Evolutionary conservation across 306 rosid species (phyloP).

Genomic region (Acacia melanoxylon): DNA sequence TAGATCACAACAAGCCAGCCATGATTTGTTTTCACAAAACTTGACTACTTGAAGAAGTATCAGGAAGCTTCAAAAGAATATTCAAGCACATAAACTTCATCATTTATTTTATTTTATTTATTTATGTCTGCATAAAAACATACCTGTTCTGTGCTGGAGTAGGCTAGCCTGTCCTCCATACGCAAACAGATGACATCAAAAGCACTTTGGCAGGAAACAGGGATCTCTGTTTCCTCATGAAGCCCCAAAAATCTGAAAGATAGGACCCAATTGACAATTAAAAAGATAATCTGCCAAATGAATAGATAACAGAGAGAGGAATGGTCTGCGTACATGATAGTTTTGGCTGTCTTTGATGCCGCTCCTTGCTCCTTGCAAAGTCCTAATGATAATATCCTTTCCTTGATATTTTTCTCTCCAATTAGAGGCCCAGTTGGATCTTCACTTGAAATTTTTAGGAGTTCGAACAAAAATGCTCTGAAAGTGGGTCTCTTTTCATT

Average conservation of each 20-base stretch:
- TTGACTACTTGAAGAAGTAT: neutral
- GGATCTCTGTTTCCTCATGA: slow-evolving; percentile 67
- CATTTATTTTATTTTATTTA: neutral
- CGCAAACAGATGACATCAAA: slow-evolving; percentile 73
- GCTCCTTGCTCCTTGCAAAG: slow-evolving; percentile 64
- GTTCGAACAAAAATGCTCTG: slow-evolving; percentile 63
- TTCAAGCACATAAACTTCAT: neutral
- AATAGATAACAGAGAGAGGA: slow-evolving; percentile 7
- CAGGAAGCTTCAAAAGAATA: neutral
- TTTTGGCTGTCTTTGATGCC: slow-evolving; percentile 74
- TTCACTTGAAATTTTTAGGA: slow-evolving; percentile 45
- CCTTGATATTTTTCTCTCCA: slow-evolving; percentile 60
- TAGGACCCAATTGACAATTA: slow-evolving; percentile 8
- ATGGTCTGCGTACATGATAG: slow-evolving; percentile 70
- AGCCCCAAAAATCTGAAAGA: slow-evolving; percentile 78
- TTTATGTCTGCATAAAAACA: neutral
- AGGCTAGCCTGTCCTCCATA: slow-evolving; percentile 84
- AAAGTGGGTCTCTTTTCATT: slow-evolving; percentile 59
- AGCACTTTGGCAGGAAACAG: slow-evolving; percentile 76
- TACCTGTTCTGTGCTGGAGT: slow-evolving; percentile 79
- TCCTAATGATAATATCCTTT: slow-evolving; percentile 55
- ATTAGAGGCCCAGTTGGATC: slow-evolving; percentile 36
- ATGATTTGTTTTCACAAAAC: slow-evolving; percentile 2
- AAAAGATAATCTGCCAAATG: slow-evolving; percentile 17
- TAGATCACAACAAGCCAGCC: neutral